Base-by-base conservation (phyloP, 106 monocot species). In the Platanthera guangdongensis region DNA sequence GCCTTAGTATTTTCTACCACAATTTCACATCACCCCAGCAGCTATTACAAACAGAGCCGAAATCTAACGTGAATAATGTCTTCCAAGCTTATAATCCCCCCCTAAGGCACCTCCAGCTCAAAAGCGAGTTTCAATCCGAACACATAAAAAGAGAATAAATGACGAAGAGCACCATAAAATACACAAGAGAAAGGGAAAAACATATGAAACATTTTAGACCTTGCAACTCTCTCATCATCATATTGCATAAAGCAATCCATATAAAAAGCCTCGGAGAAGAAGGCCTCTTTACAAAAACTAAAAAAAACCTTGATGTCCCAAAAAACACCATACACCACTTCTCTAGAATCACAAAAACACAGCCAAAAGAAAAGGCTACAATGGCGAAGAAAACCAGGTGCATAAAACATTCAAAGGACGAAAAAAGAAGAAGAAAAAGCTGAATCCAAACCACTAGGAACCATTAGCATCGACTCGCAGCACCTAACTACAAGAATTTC, bases 261-360 rank as follows among this genome's bases (percentile, higher is more conserved):
- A 68, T 30, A 14, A 68, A 68, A 68, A 68, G 68, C 68, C 45
- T 4, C 13, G 19, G 68, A 68, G 68, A 19, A 62, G 60, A 68
- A 68, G 68, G 68, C 68, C 30, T 68, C 62, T 68, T 45, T 68
- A 32, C 68, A 68, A 68, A 39, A 63, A 63, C 62, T 21, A 7
- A 21, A 63, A 21, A 6, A 63, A 21, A 6, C 21, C 62, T 65
- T 19, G 18, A 32, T 21, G 8, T 0, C 25, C 32, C 11, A 32
- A 65, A 21, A 19, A 9, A 21, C 65, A 65, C 11, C 65, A 65
- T 65, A 21, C 59, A 19, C 19, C 5, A 59, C 6, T 7, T 59
- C 59, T 60, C 9, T 6, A 60, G 9, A 53, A 9, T 14, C 9
- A 14, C 14, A 53, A 10, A 53, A 9, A 9, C 9, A 14, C 14